Base-by-base conservation (phyloP, 1,139 yeast species). In the Debaryomyces fabryi region DNA sequence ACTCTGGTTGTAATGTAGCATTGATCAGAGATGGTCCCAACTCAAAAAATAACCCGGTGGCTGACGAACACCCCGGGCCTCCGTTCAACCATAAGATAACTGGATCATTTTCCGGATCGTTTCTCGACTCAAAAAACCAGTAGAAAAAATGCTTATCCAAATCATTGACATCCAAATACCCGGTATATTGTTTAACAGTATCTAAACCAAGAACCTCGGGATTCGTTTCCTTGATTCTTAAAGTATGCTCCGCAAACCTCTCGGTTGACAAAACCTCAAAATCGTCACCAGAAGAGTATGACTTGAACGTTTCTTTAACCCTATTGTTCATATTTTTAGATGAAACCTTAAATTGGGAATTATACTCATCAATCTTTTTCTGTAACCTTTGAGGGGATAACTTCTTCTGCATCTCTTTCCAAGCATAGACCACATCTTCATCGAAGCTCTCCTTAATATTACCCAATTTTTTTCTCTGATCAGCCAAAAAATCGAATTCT, bases 31-130 rank as follows among this genome's bases (percentile, higher is more conserved):
- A 79, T 25, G 97, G 95, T 23, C 97, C 97, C 63, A 90, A 78
- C 71, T 91, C 97, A 61, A 90, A 89, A 66, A 90, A 88, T 56
- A 90, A 76, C n/a, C 97, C 97, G 27, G 96, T 88, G 68, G 89
- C 71, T 3, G 96, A 87, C 10, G 64, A 55, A 47, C 63, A 59
- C 1, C 65, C 65, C 2, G 64, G 65, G 3, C 64, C 65, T 7
- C 65, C 65, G 48, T 60, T 60, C n/a, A 60, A 53, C 65, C 97
- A 91, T 58, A 91, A 74, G 46, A 91, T 80, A 43, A 90, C 76
- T 7, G 97, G 97, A 65, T 90, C 97, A 52, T 78, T 89, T 55
- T 73, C 72, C 18, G 97, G 96, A 69, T 89, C 96, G 63, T 87
- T 88, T 73, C 97, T 83, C 48, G 95, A 85, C 68, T 90, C 97